Percentiles rank a stretch among this genome's conserved stretches.
Conservation (phyloP, 139 green algal species). For the Bryopsis sp. region DNA sequence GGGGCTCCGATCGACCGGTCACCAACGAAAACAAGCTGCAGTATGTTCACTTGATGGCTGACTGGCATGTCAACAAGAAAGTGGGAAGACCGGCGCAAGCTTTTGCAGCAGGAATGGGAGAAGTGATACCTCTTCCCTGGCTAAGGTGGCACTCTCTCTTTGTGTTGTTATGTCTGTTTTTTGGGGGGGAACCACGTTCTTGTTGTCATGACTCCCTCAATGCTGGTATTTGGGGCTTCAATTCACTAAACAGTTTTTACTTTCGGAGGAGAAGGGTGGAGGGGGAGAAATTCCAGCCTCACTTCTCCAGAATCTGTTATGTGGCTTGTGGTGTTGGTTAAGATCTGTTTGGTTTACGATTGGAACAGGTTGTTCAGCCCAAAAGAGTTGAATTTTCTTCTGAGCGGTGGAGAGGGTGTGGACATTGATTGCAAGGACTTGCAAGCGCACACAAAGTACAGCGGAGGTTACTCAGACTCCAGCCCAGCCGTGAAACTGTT, state of each 20-base stretch:
- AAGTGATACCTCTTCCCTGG: conserved; percentile 33
- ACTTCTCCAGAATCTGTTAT: no score
- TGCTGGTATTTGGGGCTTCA: no score
- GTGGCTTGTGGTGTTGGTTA: no score
- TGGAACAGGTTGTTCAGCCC: conserved; percentile 66
- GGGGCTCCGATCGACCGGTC: conserved; percentile 42
- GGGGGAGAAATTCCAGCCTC: no score
- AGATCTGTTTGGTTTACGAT: no score
- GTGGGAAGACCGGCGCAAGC: conserved; percentile 45
- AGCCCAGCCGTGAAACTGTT: conserved; percentile 66
- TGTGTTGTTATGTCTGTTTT: no score
- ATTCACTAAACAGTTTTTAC: no score
- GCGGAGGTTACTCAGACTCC: conserved; percentile 44
- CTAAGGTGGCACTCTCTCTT: conserved; percentile 13
- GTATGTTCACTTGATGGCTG: conserved; percentile 73
- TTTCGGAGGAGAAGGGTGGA: neutral
- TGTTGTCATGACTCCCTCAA: no score
- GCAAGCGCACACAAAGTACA: conserved; percentile 42
- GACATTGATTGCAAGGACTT: conserved; percentile 71
- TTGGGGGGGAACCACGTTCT: no score
- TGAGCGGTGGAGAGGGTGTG: conserved; percentile 29
- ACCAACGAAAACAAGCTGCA: conserved; percentile 56
- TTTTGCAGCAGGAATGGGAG: conserved; percentile 53
- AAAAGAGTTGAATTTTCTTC: conserved; percentile 73
- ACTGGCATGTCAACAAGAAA: conserved; percentile 69